Evolutionary conservation across 805 yeast genomes (phyloP), one percentile per base, ranked within the genome.

Genomic region (Starmerella roubikii): DNA sequence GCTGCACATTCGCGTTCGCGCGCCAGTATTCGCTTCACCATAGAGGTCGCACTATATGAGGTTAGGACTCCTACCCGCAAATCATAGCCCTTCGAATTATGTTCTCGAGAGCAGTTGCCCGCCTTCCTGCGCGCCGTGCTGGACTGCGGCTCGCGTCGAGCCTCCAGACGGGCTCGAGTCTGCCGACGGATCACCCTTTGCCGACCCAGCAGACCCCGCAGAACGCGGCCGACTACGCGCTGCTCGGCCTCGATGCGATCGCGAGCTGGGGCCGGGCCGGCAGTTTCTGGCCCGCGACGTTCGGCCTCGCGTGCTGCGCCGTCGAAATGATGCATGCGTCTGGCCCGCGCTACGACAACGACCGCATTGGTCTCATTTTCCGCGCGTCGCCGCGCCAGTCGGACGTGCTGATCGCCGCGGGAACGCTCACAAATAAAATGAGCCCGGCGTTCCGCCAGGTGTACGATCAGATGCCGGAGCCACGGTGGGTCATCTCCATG

Each of bases 261-360:
- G 85, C 85, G 48, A 78, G 78, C 65, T 82, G 94, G 94, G 93
- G 88, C 1, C 72, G 93, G 61, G 84, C 80, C 57, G 83, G 93
- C 21, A 79, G 91, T 1, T 82, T 82, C 60, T 82, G 94, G 94
- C 94, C 94, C 8, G 86, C 81, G 33, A 82, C 94, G 27, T 82
- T 82, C 60, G 94, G 94, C 25, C 67, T 82, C 55, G 93, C 93
- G 8, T 82, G 94, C 63, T 82, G 94, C 67, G 94, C 94, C 45
- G 93, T 82, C 30, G 94, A 82, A 63, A 82, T 82, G 94, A 82
- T 82, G 94, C 94, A 82, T 58, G 80, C 78, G 28, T 82, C 93
- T 20, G 75, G 93, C 42, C 93, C 94, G 45, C 69, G 94, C 56
- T 82, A 82, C 61, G 94, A 82, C 62, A 93, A 83, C 64, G 94